Conservation (phyloP, 2,329 filamentous ascomycete genomes). For the Paraphaeosphaeria sporulosa region DNA sequence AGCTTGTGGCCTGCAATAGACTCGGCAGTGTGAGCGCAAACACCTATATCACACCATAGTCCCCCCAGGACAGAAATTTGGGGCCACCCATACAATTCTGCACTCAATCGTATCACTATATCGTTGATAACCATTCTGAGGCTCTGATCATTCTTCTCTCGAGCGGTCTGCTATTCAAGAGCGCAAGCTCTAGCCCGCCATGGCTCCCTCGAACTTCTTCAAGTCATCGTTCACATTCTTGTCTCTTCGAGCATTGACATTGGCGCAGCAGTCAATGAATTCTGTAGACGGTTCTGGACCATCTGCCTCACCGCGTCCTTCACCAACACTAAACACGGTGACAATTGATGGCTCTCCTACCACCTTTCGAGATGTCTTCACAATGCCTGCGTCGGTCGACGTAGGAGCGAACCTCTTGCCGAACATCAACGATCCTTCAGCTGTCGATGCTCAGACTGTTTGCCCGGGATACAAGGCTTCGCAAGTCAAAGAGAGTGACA, state of each 20-base stretch:
- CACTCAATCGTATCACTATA: not conserved
- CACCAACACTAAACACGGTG: constrained; percentile 31
- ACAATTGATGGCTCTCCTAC: constrained; percentile 41
- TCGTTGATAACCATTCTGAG: not conserved
- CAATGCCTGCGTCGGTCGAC: constrained; percentile 47
- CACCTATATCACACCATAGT: constrained; percentile 9
- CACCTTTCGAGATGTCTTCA: constrained; percentile 42
- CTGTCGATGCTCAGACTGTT: constrained; percentile 67
- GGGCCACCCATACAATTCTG: not conserved
- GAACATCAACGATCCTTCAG: constrained; percentile 58
- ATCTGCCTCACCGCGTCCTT: constrained; percentile 29
- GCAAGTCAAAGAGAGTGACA: constrained; percentile 54
- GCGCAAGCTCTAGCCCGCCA: constrained; percentile 24
- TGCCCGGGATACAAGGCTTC: constrained; percentile 69
- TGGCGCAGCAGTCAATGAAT: constrained; percentile 23
- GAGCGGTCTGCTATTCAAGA: not conserved
- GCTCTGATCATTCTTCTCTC: not conserved
- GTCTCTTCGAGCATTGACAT: constrained; percentile 33
- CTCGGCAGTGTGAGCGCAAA: not conserved
- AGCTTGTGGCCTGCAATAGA: not conserved
- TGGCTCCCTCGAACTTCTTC: constrained; percentile 36
- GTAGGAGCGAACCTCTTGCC: constrained; percentile 55
- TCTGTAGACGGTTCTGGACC: constrained; percentile 16
- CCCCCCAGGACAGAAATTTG: not conserved
- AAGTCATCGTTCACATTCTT: constrained; percentile 32